These are phyloP conservation scores for Termitomyces sp. DNA, from an alignment of 768 basidiomycete genomes.

Conservation along the genomic window DNA sequence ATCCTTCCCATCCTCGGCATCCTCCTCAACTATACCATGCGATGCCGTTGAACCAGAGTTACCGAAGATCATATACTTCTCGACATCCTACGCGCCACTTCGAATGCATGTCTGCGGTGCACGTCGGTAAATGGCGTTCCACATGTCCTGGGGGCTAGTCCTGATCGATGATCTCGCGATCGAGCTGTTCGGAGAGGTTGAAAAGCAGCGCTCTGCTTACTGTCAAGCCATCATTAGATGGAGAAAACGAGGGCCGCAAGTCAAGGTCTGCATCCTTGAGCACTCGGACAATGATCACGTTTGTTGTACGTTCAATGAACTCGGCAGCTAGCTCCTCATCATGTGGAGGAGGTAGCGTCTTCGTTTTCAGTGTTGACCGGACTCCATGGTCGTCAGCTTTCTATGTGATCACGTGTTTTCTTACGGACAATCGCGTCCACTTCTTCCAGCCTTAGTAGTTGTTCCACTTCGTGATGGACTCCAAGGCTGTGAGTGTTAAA, in stretches of 20 bases:
- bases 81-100: conserved; percentile 40
- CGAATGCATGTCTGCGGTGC: conserved; percentile 39
- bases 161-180: conserved; percentile 51
- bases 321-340: conserved; percentile 32
- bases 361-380: too few species aligned
- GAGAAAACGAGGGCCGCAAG: conserved; percentile 23
- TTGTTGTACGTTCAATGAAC: conserved; percentile 35
- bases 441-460: too few species aligned
- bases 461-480: too few species aligned
- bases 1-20: conserved; percentile 24
- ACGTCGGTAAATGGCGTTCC: conserved; percentile 38
- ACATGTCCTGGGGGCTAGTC: conserved; percentile 49
- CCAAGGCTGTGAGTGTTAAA: too few species aligned
- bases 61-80: conserved; percentile 34
- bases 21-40: conserved; percentile 1
- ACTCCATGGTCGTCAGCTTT: too few species aligned
- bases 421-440: too few species aligned
- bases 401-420: too few species aligned
- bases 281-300: conserved; percentile 40
- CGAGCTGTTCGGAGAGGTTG: conserved; percentile 5
- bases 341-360: not conserved
- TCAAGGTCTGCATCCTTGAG: conserved; percentile 41
- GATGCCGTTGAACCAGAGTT: not conserved
- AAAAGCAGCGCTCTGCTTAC: conserved; percentile 7
- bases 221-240: conserved; percentile 2